Conservation (phyloP, 1,284 basidiomycete genomes). For the Fomitiporia mediterranea region DNA sequence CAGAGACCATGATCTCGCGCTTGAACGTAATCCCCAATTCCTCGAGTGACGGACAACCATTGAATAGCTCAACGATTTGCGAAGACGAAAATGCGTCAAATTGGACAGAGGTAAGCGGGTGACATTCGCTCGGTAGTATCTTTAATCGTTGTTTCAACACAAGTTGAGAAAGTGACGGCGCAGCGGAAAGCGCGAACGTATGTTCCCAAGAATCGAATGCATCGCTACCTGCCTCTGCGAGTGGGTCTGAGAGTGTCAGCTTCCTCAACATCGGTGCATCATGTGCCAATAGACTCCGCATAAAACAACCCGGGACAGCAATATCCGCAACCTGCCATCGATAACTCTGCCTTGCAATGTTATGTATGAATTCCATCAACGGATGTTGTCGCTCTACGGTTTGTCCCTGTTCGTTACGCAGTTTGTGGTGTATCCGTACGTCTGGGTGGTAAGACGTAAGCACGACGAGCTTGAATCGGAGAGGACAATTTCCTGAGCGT, state of each 20-base stretch:
- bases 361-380: slow-evolving; percentile 10
- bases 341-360: slow-evolving; percentile 13
- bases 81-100: slow-evolving; percentile 11
- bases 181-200: slow-evolving; percentile 7
- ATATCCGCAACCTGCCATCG: slow-evolving; percentile 18
- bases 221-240: slow-evolving; percentile 8
- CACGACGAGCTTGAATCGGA: slow-evolving; percentile 15
- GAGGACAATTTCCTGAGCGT: slow-evolving; percentile 9
- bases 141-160: slow-evolving; percentile 5
- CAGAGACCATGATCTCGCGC: not conserved
- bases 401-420: not conserved
- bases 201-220: slow-evolving; percentile 1
- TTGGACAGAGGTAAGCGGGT: slow-evolving; percentile 13
- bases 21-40: slow-evolving; percentile 12
- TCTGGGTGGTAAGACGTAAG: not conserved
- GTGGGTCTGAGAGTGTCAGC: slow-evolving; percentile 8
- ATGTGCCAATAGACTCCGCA: slow-evolving; percentile 6
- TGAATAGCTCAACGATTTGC: slow-evolving; percentile 12
- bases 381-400: slow-evolving; percentile 5
- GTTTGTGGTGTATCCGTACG: not conserved
- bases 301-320: slow-evolving; percentile 11
- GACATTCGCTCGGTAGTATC: slow-evolving; percentile 1
- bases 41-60: slow-evolving; percentile 13
- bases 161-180: slow-evolving; percentile 4
- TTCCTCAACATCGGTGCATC: slow-evolving; percentile 10